These are phyloP conservation scores for Hyphopichia wangnamkhiaoensis DNA, from an alignment of 1,139 yeast species.

Conservation along the genomic window DNA sequence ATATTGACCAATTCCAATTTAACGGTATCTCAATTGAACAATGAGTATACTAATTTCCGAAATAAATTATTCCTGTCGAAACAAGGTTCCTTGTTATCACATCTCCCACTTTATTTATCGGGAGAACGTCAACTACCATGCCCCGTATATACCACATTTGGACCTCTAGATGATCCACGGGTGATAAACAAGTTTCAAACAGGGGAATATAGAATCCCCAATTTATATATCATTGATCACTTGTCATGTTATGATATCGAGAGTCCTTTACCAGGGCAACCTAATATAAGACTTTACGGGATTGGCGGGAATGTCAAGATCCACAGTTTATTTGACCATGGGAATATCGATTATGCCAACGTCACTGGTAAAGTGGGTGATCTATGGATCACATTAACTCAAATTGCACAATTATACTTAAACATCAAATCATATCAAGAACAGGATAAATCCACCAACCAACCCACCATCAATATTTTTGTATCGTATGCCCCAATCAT, in stretches of 20 bases:
- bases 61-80: conserved; percentile 21
- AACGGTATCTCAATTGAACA: neutral
- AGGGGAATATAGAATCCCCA: conserved; percentile 54
- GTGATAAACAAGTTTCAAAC: conserved; percentile 62
- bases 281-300: conserved; percentile 59
- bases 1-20: conserved; percentile 1
- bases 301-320: conserved; percentile 71
- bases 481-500: conserved; percentile 68
- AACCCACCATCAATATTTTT: conserved; percentile 55
- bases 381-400: conserved; percentile 72
- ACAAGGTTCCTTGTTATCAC: conserved; percentile 50
- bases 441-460: conserved; percentile 12
- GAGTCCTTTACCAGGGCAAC: conserved; percentile 39
- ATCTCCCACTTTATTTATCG: conserved; percentile 50
- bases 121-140: conserved; percentile 51
- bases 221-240: conserved; percentile 65
- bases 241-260: conserved; percentile 40
- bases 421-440: conserved; percentile 12
- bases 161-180: conserved; percentile 72
- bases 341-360: conserved; percentile 31
- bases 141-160: conserved; percentile 76
- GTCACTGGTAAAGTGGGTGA: conserved; percentile 67
- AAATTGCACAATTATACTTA: conserved; percentile 57
- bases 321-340: conserved; percentile 71
- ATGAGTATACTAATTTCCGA: conserved; percentile 34